Evolutionary conservation across 441 rosid genomes (phyloP), one percentile per base, ranked within the genome.

Genomic region (Erodium moschatum): DNA sequence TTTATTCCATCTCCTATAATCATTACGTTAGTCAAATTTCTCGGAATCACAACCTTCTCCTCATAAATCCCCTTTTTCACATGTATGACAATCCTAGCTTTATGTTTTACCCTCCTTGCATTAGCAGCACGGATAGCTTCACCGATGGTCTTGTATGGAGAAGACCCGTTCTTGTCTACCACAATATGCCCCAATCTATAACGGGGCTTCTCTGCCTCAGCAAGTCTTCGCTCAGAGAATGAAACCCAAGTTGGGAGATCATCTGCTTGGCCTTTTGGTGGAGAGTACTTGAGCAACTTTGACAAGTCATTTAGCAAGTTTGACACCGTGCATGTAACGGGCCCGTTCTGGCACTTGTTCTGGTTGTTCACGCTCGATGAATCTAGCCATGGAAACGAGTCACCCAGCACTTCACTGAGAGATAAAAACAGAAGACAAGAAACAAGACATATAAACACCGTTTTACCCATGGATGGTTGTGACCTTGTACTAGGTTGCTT

Each of bases 21-120:
- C 52, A 46, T 12, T 5, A 46, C 13, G 13, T 10, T n/a, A 12
- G 52, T 46, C 52, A 46, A n/a, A 16, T 46, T 46, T n/a, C 15
- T 46, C 10, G 52, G 52, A 46, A 46, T 46, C 52, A 46, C 52
- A 46, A 46, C 52, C 52, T 12, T 46, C 52, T 46, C 52, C 52
- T 46, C 52, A n/a, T 46, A 46, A 11, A 46, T 11, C n/a, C 52
- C 52, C 16, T 12, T 46, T n/a, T 46, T 46, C 52, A 46, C 52
- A 46, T 46, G 52, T 46, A 46, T 46, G 52, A 46, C 52, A n/a
- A 46, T 46, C 52, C 15, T 46, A 12, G 52, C 4, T n/a, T 46
- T 46, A n/a, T 12, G n/a, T 46, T 46, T 46, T 4, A 4, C 5
- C 52, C 52, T 46, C 52, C 52, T 46, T 46, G n/a, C 52, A 3